phyloP scores from a whole-genome alignment of 192 early-diverging fungal species.

The Coemansia sp. region DNA sequence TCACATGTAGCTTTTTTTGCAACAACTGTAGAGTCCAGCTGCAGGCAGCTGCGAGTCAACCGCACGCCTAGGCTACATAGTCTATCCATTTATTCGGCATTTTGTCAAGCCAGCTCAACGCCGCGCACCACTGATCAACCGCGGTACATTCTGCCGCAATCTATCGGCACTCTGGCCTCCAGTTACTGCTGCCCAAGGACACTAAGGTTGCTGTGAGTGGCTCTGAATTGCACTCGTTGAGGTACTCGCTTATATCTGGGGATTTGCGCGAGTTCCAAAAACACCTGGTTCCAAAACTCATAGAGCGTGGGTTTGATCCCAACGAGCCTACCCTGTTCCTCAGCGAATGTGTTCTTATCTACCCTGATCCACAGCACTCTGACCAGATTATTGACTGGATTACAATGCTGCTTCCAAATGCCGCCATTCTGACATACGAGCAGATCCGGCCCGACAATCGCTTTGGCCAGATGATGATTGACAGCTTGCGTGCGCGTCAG shows the following conservation, averaged over 20 bases:
- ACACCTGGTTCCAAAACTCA: constrained; percentile 59
- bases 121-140: constrained; percentile 89
- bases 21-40: too few relatives aligned
- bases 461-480: constrained; percentile 91
- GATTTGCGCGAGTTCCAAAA: constrained; percentile 73
- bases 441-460: constrained; percentile 87
- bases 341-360: constrained; percentile 93
- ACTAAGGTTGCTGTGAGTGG: constrained; percentile 59
- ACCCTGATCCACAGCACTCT: constrained; percentile 67
- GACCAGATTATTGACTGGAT: constrained; percentile 73
- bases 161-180: constrained; percentile 39
- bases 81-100: constrained; percentile 75
- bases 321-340: constrained; percentile 77
- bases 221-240: constrained; percentile 62
- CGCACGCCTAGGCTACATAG: constrained; percentile 73
- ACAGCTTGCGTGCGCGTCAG: constrained; percentile 73
- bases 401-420: constrained; percentile 42
- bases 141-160: constrained; percentile 86
- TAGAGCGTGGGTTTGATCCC: constrained; percentile 48
- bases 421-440: constrained; percentile 80
- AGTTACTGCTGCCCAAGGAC: constrained; percentile 30
- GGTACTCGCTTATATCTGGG: constrained; percentile 73
- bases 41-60: constrained; percentile 84
- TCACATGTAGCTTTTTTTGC: too few relatives aligned
- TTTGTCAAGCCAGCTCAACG: constrained; percentile 74